Percentiles rank a stretch among this genome's conserved stretches.
Evolutionary conservation across 2,329 filamentous ascomycete genomes (phyloP).

Genomic region (Keithomyces neogunnii): DNA sequence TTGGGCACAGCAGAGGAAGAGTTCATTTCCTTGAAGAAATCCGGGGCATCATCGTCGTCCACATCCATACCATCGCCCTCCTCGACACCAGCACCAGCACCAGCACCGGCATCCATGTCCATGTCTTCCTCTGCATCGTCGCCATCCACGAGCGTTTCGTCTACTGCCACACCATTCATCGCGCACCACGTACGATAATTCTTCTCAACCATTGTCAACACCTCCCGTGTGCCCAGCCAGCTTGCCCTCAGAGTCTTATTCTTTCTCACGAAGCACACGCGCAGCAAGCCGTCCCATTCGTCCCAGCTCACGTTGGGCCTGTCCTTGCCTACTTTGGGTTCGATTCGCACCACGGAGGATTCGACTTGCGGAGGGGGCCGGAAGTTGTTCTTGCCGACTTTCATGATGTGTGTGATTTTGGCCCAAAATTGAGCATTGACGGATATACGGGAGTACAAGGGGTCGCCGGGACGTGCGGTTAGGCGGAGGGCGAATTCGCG

Average conservation of each 20-base stretch:
- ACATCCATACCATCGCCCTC: conserved; percentile 44
- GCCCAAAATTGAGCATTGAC: conserved; percentile 91
- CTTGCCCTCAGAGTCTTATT: conserved; percentile 82
- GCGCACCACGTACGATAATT: conserved; percentile 91
- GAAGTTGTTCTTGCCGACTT: conserved; percentile 95
- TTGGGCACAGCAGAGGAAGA: conserved; percentile 35
- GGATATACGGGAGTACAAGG: conserved; percentile 80
- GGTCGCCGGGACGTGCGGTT: conserved; percentile 79
- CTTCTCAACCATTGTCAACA: conserved; percentile 71
- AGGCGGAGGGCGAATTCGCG: conserved; percentile 87
- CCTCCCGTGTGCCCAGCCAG: conserved; percentile 72
- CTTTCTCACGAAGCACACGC: conserved; percentile 65
- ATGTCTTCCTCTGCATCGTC: conserved; percentile 31
- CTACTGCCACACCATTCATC: conserved; percentile 70
- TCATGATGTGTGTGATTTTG: conserved; percentile 65
- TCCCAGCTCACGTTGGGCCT: conserved; percentile 85
- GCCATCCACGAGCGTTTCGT: conserved; percentile 52
- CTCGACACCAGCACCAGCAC: conserved; percentile 26
- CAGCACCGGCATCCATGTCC: conserved; percentile 31
- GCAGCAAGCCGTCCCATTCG: conserved; percentile 86
- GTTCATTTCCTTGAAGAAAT: conserved; percentile 69
- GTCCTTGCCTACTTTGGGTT: conserved; percentile 70
- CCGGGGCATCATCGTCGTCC: conserved; percentile 65
- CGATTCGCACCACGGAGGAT: conserved; percentile 79
- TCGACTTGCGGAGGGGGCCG: conserved; percentile 90